These are phyloP conservation scores for Stipa capillata DNA, from an alignment of 176 grass and related monocot genomes.

Conservation along the genomic window DNA sequence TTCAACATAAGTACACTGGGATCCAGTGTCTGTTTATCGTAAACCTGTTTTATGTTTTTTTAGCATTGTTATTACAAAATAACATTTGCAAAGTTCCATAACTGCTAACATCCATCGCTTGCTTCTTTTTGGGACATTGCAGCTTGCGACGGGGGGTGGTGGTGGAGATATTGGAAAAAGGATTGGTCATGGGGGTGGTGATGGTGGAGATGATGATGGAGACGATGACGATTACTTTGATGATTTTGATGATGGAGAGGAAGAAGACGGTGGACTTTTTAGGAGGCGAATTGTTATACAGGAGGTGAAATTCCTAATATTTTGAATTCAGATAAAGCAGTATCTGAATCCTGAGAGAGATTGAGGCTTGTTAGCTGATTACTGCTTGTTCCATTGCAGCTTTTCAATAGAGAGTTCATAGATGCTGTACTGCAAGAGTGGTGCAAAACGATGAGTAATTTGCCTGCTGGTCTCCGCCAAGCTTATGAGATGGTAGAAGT, in stretches of 20 bases:
- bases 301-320: constrained; percentile 58
- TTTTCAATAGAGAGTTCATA: constrained; percentile 90
- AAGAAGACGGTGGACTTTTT: constrained; percentile 83
- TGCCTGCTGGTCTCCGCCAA: constrained; percentile 85
- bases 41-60: neutral
- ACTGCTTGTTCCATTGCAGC: constrained; percentile 37
- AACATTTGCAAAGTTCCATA: constrained; percentile 1
- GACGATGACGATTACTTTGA: constrained; percentile 98
- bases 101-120: neutral
- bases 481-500: constrained; percentile 84
- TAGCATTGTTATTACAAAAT: neutral
- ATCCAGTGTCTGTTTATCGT: neutral
- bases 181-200: constrained; percentile 86
- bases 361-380: constrained; percentile 16
- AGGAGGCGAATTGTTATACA: constrained; percentile 68
- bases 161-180: constrained; percentile 96
- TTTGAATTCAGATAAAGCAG: constrained; percentile 4
- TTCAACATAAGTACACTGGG: neutral
- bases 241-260: constrained; percentile 93
- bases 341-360: neutral
- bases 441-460: constrained; percentile 79
- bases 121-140: constrained; percentile 21
- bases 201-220: constrained; percentile 90
- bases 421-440: constrained; percentile 97
- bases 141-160: constrained; percentile 84